Conservation (phyloP, 2,329 filamentous ascomycete genomes). For the Grosmannia serpens region DNA sequence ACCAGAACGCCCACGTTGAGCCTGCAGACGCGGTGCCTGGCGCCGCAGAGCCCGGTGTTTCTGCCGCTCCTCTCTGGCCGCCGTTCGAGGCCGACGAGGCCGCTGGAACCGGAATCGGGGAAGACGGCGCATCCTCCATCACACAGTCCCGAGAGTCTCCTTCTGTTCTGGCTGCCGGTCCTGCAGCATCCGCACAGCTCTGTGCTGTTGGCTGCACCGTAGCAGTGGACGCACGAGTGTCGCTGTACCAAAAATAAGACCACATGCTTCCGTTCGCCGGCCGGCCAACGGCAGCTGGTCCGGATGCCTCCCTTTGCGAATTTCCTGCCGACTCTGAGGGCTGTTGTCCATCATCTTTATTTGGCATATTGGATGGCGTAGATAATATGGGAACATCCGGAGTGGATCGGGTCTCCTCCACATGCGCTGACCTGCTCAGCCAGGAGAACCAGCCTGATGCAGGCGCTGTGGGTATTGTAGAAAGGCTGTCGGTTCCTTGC, state of each 20-base stretch:
- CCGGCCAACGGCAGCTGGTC: slow-evolving; percentile 7
- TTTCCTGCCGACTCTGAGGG: background rate
- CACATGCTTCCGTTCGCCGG: slow-evolving; percentile 9
- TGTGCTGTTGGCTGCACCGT: slow-evolving; percentile 1
- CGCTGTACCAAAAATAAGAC: slow-evolving; percentile 23
- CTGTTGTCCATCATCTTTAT: slow-evolving; percentile 6
- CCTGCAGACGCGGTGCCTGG: slow-evolving; percentile 32
- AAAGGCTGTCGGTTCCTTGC: no score
- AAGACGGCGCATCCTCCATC: slow-evolving; percentile 27
- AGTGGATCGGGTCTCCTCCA: slow-evolving; percentile 10
- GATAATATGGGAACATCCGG: slow-evolving; percentile 9
- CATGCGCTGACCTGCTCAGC: slow-evolving; percentile 3
- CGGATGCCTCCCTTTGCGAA: background rate
- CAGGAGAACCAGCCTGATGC: slow-evolving; percentile 10
- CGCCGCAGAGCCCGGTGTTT: slow-evolving; percentile 13
- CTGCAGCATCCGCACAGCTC: slow-evolving; percentile 5
- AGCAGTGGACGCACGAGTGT: background rate
- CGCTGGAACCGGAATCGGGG: slow-evolving; percentile 13
- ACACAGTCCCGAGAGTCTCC: slow-evolving; percentile 28
- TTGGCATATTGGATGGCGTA: slow-evolving; percentile 3
- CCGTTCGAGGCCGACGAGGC: slow-evolving; percentile 7
- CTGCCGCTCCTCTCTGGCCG: background rate
- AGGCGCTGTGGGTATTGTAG: background rate
- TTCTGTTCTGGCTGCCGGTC: slow-evolving; percentile 3
- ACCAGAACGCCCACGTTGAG: slow-evolving; percentile 77